Base-by-base conservation (phyloP, 768 basidiomycete species). In the Pluteus cervinus region DNA sequence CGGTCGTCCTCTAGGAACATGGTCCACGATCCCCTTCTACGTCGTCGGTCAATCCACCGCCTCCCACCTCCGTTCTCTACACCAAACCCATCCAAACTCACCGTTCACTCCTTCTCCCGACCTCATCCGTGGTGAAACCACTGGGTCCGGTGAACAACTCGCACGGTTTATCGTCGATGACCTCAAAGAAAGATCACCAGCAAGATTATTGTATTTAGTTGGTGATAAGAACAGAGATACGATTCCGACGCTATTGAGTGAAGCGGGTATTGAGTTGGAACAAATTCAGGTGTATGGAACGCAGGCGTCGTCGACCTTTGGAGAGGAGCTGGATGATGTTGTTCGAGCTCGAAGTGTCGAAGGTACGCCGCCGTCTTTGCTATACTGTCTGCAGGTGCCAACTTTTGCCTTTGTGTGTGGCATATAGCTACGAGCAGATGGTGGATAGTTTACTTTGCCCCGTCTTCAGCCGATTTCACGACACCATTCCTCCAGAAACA, bases 161-260 rank as follows among this genome's bases (percentile, higher is more conserved):
- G 85, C 76, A 1, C 60, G 55, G 11, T 84, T 76, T 50, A 85
- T 91, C 43, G 48, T 82, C 30, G 45, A 53, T 0, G 63, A 68
- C 33, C 15, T 54, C 7, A 36, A 46, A 7, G 30, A 33, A 24
- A n/a, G 12, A 39, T 39, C 39, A 48, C 42, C 4, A 46, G 42
- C 12, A 65, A 52, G 18, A 21, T 51, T 92, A 33, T 55, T 92
- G 5, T 90, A 88, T 53, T 69, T 94, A 7, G 86, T 79, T 8
- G 89, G 89, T 15, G 90, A 92, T 69, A 93, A 91, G 65, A 89
- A 86, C 41, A 66, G 76, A 12, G 85, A 88, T 44, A 80, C 75
- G 0, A 56, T 91, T 2, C 60, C 75, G 0, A 60, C 44, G 11
- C 65, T 79, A 7, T 60, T 91, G 24, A 40, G 44, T 0, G 62